Evolutionary conservation across 768 basidiomycete species (phyloP).

Genomic region (Pulveroboletus sp.): DNA sequence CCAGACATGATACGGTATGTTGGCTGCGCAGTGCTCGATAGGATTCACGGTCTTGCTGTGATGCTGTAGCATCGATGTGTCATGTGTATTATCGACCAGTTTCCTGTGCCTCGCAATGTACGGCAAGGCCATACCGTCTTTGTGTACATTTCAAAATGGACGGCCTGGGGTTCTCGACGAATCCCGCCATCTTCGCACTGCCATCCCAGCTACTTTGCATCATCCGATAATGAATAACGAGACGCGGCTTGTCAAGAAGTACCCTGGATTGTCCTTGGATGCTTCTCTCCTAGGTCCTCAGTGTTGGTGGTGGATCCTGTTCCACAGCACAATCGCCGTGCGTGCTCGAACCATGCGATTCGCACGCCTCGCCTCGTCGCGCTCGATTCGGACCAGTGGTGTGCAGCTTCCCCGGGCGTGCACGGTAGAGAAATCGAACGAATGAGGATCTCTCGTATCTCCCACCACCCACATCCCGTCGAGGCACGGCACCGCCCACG

Average conservation of each 20-base stretch:
- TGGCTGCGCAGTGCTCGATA: neutral
- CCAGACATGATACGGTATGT: neutral
- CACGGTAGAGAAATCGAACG: conserved; percentile 9
- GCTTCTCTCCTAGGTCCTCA: conserved; percentile 24
- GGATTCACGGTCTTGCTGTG: conserved; percentile 4
- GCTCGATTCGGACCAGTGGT: conserved; percentile 3
- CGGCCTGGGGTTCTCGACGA: conserved; percentile 12
- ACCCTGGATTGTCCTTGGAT: conserved; percentile 19
- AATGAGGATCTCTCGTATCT: conserved; percentile 18
- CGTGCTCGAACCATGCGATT: conserved; percentile 10
- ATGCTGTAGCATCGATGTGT: conserved; percentile 11
- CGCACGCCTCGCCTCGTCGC: conserved; percentile 12
- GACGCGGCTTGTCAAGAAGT: conserved; percentile 12
- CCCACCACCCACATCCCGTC: neutral
- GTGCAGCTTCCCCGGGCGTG: conserved; percentile 7
- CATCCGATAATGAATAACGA: conserved; percentile 24
- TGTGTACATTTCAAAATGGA: conserved; percentile 9
- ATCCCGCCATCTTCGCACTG: conserved; percentile 25
- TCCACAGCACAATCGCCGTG: conserved; percentile 20
- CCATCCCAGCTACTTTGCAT: conserved; percentile 9
- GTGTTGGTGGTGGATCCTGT: conserved; percentile 22
- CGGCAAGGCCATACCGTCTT: conserved; percentile 5
- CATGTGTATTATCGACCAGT: neutral
- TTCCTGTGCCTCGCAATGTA: conserved; percentile 16
- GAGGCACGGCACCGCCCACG: conserved; percentile 10